Conservation (phyloP, 2,329 filamentous ascomycete genomes). For the Alternaria tenuissima region DNA sequence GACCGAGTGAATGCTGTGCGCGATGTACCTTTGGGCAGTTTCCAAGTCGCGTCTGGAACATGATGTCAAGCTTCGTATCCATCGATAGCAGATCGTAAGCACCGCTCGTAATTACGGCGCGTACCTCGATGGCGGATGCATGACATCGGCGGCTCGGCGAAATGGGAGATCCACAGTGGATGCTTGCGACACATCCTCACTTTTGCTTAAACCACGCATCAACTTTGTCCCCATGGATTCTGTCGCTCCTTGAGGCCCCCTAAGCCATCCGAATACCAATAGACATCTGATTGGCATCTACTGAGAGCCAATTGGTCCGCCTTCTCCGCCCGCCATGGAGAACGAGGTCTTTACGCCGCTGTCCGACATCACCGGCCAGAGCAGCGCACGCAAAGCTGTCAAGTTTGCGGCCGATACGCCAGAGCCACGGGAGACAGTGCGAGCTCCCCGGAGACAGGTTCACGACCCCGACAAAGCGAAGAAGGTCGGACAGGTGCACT, state of each 20-base stretch:
- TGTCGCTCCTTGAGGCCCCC: constrained; percentile 28
- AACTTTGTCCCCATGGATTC: constrained; percentile 27
- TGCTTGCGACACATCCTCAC: constrained; percentile 17
- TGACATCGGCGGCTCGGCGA: constrained; percentile 32
- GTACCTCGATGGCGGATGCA: constrained; percentile 29
- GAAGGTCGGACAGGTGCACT: constrained; percentile 57
- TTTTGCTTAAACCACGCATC: constrained; percentile 17
- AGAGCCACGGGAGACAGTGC: constrained; percentile 32
- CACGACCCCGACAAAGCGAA: constrained; percentile 39
- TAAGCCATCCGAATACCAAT: constrained; percentile 6
- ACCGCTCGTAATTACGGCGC: not conserved
- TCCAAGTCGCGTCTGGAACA: not conserved
- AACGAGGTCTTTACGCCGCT: constrained; percentile 48
- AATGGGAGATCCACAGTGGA: constrained; percentile 26
- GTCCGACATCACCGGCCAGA: constrained; percentile 48
- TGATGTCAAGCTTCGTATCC: constrained; percentile 1
- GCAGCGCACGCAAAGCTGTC: constrained; percentile 41
- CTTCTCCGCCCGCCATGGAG: constrained; percentile 41
- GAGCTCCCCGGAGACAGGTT: constrained; percentile 9
- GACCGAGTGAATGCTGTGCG: not conserved
- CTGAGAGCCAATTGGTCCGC: constrained; percentile 1
- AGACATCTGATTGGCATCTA: constrained; percentile 4
- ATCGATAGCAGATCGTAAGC: not conserved
- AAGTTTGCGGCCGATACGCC: constrained; percentile 10
- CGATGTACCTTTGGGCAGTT: not conserved